Evolutionary conservation across 169 alveolate genomes (phyloP).

Genomic region (Plasmodium fragile): DNA sequence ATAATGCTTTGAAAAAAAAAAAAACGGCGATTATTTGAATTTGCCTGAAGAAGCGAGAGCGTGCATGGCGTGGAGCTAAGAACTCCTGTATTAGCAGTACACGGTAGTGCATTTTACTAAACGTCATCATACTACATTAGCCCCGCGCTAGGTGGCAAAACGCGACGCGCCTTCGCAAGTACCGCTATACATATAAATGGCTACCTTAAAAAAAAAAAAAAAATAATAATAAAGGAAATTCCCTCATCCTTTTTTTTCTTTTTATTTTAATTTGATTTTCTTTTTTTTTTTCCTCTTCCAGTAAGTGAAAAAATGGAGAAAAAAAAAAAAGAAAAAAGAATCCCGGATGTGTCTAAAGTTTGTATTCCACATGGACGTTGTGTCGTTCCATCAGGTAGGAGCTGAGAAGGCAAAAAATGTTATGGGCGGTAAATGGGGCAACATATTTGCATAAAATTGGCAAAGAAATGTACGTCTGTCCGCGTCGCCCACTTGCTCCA

Average conservation of each 20-base stretch:
- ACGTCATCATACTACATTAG: neutral
- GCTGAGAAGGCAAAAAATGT: neutral
- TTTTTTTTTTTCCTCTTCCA: neutral
- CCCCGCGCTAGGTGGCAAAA: neutral
- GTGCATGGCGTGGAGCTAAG: neutral
- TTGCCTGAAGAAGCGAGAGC: neutral
- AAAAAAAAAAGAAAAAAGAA: neutral
- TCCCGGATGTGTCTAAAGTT: neutral
- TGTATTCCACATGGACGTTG: conserved; percentile 34
- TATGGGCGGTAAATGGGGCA: neutral
- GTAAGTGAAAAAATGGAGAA: neutral
- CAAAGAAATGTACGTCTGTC: neutral
- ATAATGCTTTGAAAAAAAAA: neutral
- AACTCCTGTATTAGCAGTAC: neutral
- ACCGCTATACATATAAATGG: neutral
- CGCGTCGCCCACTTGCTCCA: neutral
- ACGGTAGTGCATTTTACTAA: neutral
- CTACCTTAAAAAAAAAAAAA: too few relatives aligned
- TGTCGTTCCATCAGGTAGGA: conserved; percentile 19
- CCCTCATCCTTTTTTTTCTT: too few relatives aligned
- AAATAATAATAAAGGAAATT: neutral
- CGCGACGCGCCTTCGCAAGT: neutral
- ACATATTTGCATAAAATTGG: neutral
- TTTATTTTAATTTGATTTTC: too few relatives aligned
- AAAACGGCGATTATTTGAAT: neutral